These are phyloP conservation scores for Pichia membranifaciens DNA, from an alignment of 805 yeast species.

Conservation along the genomic window DNA sequence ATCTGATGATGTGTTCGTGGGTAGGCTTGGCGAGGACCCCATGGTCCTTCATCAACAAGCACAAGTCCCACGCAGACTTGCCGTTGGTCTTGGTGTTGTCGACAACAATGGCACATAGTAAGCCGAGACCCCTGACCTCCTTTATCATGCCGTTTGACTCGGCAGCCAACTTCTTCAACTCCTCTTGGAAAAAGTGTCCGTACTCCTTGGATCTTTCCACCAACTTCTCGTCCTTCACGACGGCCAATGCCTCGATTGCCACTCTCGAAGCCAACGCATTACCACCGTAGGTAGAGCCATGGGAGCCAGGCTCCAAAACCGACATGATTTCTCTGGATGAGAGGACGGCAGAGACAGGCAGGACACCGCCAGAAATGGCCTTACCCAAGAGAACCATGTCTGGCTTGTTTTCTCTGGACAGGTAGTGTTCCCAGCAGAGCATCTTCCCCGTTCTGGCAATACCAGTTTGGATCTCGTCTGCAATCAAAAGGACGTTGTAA, in stretches of 20 bases:
- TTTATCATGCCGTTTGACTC: constrained; percentile 49
- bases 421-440: constrained; percentile 77
- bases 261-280: constrained; percentile 92
- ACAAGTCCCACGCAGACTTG: constrained; percentile 93
- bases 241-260: constrained; percentile 89
- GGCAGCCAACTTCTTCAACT: constrained; percentile 43
- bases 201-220: constrained; percentile 69
- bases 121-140: constrained; percentile 78
- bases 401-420: constrained; percentile 56
- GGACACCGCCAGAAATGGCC: constrained; percentile 92
- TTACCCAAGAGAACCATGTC: constrained; percentile 88
- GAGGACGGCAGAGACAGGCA: constrained; percentile 87
- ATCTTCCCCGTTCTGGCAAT: constrained; percentile 95
- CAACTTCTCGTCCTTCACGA: constrained; percentile 79
- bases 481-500: constrained; percentile 82
- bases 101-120: constrained; percentile 85
- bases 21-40: constrained; percentile 94
- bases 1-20: constrained; percentile 89
- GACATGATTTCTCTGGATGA: constrained; percentile 88
- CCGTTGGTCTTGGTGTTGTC: constrained; percentile 81
- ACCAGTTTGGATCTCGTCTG: constrained; percentile 98
- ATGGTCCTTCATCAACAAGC: constrained; percentile 77
- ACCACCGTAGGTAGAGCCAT: constrained; percentile 98
- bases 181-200: constrained; percentile 63
- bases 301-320: constrained; percentile 88